These are phyloP conservation scores for Dipteronia sinensis DNA, from an alignment of 345 rosid genomes.

Conservation along the genomic window DNA sequence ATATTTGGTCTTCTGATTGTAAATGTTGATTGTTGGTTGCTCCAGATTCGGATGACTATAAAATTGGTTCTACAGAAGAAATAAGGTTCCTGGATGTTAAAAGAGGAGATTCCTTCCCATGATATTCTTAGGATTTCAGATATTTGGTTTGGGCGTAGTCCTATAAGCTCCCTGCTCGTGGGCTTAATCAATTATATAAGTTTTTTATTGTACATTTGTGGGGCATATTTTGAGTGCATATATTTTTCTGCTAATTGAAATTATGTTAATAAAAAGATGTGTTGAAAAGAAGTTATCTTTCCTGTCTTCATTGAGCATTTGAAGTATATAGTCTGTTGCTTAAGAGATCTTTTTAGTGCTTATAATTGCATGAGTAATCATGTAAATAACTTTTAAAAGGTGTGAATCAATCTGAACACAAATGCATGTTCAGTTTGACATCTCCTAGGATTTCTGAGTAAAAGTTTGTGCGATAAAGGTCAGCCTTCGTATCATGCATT, in stretches of 20 bases:
- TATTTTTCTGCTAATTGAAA: neutral
- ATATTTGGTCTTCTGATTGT: constrained; percentile 8
- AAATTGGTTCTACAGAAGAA: neutral
- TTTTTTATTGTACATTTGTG: constrained; percentile 9
- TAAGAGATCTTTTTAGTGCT: too few relatives aligned
- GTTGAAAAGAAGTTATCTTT: too few relatives aligned
- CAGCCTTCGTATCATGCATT: too few relatives aligned
- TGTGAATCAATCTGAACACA: too few relatives aligned
- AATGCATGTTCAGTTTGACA: too few relatives aligned
- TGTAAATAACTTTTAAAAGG: too few relatives aligned
- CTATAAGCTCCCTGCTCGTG: neutral
- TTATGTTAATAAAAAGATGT: too few relatives aligned
- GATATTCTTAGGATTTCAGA: neutral
- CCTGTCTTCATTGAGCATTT: too few relatives aligned
- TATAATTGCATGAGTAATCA: too few relatives aligned
- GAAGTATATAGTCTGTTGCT: too few relatives aligned
- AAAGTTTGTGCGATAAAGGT: too few relatives aligned
- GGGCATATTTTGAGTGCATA: neutral
- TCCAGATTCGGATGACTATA: neutral
- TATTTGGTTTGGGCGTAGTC: neutral
- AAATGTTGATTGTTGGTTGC: neutral
- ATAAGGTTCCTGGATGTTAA: neutral
- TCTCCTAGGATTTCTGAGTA: too few relatives aligned
- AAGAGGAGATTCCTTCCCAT: constrained; percentile 10
- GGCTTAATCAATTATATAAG: neutral